Base-by-base conservation (phyloP, 331 rosid genomes). In the Saraca asoca region DNA sequence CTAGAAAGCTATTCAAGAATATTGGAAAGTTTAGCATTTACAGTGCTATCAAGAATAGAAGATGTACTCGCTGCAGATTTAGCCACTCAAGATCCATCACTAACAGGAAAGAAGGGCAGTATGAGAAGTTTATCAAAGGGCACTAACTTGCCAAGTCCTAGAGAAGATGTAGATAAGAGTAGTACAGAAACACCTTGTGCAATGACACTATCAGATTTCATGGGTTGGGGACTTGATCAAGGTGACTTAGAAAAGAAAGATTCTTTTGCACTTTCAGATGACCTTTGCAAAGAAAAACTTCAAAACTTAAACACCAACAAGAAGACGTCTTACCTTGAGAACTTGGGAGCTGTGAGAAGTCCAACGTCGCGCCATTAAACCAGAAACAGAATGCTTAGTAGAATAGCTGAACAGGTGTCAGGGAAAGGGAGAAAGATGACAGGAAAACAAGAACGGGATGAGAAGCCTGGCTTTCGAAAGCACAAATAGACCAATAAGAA, bases 1-100 rank as follows among this genome's bases (percentile, higher is more conserved):
- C 81, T 94, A n/a, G 99, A 94, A 79, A 94, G 99, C 69, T 94
- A 94, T 68, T 94, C 99, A 37, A 86, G 99, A 75, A 88, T 86
- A 69, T 75, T 94, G 55, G 99, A 94, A 70, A 94, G 97, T 80
- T 77, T 94, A 76, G 99, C 99, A 14, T 94, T 78, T 70, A 94
- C 99, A 16, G 96, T 94, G n/a, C 72, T 83, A 52, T 94, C 99
- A 20, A 85, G 99, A 68, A 85, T 94, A 13, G 99, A 94, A 50
- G 99, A 94, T 78, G 96, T 94, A 44, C 89, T 88, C n/a, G 69
- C 81, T 51, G 96, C 99, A 51, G 97, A 94, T 78, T 34, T 0
- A n/a, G 75, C 38, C 7, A 75, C 87, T 49, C 91, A 80, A 62
- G 82, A 64, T 68, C 91, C 91, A 48, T 12, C 79, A 48, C 78